Base-by-base conservation (phyloP, 202 grass and related monocot species). In the Setaria italica region DNA sequence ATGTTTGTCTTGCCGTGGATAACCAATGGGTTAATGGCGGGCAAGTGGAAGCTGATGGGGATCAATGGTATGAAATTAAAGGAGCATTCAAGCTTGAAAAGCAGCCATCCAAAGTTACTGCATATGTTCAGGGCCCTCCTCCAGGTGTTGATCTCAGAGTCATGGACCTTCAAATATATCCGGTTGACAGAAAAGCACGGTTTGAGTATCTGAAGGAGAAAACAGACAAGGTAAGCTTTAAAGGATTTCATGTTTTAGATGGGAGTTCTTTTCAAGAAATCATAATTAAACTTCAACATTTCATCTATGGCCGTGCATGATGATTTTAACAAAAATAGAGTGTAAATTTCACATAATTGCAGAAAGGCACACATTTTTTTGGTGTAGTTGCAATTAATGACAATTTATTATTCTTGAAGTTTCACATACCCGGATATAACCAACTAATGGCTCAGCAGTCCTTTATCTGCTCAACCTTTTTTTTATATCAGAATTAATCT, bases 31-130 rank as follows among this genome's bases (percentile, higher is more conserved):
- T 96, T 63, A 99, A 99, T 66, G 96, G 96, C 4, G 96, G 96
- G 12, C 93, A 93, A 88, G 90, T 93, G 19, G 89, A 95, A 86
- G 93, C 91, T 55, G 88, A 71, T 62, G 72, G 86, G 15, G 82
- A 94, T 55, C 79, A 79, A 77, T 98, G 96, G 96, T 92, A 94
- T 54, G 91, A 95, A 83, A 70, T 98, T 29, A 90, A 86, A 82
- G 97, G 97, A 71, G 91, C 93, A 70, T 96, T 99, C 84, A 93
- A 94, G 73, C 76, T 99, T 72, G 93, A 99, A 85, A 94, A 88
- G 65, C 83, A 91, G 58, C 93, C 93, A 62, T 85, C 86, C 33
- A 91, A 91, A 87, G 97, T 96, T 67, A 88, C 89, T 7, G 93
- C 91, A 51, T 96, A 99, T 87, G 90, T 96, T 80, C 97, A 99